A percentile compares a stretch with the other conserved stretches of the same genome.
These are phyloP conservation scores for Mucor irregularis DNA, from an alignment of 371 early-diverging fungal species.

Conservation along the genomic window DNA sequence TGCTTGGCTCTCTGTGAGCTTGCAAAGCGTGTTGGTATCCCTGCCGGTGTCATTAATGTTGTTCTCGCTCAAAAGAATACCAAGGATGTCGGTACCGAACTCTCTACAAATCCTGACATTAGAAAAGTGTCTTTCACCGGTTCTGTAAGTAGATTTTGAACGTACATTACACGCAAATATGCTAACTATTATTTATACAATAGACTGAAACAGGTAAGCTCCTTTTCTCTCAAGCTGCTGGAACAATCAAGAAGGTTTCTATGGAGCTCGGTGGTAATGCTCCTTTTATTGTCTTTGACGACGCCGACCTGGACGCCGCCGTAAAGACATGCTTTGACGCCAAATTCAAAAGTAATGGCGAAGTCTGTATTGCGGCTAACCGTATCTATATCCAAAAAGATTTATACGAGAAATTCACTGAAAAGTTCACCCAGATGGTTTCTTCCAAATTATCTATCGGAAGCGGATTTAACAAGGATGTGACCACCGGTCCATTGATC, in stretches of 20 bases:
- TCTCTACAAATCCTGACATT: constrained; percentile 67
- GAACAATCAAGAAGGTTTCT: constrained; percentile 77
- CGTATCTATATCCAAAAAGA: constrained; percentile 82
- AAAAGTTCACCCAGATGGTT: constrained; percentile 52
- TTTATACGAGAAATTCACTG: constrained; percentile 74
- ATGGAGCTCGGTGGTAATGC: constrained; percentile 89
- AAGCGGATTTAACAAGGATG: constrained; percentile 64
- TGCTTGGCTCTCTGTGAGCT: constrained; percentile 78
- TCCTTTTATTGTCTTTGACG: constrained; percentile 89
- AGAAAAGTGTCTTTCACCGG: constrained; percentile 87
- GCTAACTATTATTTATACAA: neutral
- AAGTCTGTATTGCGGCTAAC: constrained; percentile 86
- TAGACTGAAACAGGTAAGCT: constrained; percentile 71
- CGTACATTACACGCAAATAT: neutral
- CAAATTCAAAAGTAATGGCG: constrained; percentile 88
- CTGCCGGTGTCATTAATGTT: constrained; percentile 83
- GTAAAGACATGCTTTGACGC: constrained; percentile 58
- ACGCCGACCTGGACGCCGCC: constrained; percentile 70
- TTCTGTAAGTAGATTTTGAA: constrained; percentile 51
- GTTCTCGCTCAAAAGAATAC: constrained; percentile 66
- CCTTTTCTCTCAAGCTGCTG: constrained; percentile 68
- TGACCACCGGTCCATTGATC: constrained; percentile 82
- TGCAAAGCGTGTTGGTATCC: constrained; percentile 81
- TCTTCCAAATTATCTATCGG: constrained; percentile 67
- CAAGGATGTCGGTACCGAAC: constrained; percentile 65